These are phyloP conservation scores for Suillus plorans DNA, from an alignment of 768 basidiomycete species.

Conservation along the genomic window DNA sequence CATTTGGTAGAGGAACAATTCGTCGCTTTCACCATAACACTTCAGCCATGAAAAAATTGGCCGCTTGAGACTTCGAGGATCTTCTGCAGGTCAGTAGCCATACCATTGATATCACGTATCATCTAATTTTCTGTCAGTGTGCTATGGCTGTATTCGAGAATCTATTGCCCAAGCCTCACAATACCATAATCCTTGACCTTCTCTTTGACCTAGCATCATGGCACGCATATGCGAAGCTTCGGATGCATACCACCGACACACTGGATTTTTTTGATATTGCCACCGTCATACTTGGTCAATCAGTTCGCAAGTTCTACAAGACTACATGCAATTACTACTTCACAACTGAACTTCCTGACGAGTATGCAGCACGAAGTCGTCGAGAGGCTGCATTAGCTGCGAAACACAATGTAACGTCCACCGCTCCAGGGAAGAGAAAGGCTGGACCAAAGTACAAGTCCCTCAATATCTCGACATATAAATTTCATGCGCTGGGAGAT, in stretches of 20 bases:
- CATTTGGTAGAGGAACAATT: slow-evolving; percentile 34
- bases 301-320: slow-evolving; percentile 22
- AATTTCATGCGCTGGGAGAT: slow-evolving; percentile 14
- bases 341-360: slow-evolving; percentile 31
- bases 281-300: slow-evolving; percentile 22
- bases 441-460: slow-evolving; percentile 2
- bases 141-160: slow-evolving; percentile 38
- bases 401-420: not conserved
- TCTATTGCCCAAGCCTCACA: slow-evolving; percentile 28
- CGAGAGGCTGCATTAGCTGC: slow-evolving; percentile 8
- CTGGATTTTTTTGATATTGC: slow-evolving; percentile 20
- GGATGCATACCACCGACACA: slow-evolving; percentile 27
- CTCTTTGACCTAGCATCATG: slow-evolving; percentile 31
- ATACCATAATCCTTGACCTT: slow-evolving; percentile 21
- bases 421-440: not conserved
- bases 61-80: slow-evolving; percentile 38
- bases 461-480: slow-evolving; percentile 14
- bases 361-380: slow-evolving; percentile 24
- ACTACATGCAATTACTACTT: slow-evolving; percentile 22
- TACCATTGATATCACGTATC: not conserved
- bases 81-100: slow-evolving; percentile 29
- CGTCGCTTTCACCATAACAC: slow-evolving; percentile 28
- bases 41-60: slow-evolving; percentile 34
- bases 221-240: slow-evolving; percentile 37
- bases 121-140: slow-evolving; percentile 23